Percentiles rank a stretch among this genome's conserved stretches.
phyloP scores from a whole-genome alignment of 169 alveolate species.

The Plasmodium chabaudi region DNA sequence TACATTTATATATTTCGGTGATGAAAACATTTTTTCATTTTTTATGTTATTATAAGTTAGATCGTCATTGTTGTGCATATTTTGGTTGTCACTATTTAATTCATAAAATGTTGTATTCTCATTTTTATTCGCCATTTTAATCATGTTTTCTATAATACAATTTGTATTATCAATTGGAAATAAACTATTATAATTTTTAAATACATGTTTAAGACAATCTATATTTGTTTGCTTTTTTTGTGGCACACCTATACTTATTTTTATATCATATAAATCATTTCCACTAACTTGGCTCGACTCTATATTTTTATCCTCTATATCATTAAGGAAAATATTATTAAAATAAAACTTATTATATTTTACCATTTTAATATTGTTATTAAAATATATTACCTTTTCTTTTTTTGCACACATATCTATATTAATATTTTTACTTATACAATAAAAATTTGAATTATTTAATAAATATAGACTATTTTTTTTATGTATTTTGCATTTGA shows the following conservation, averaged over 20 bases:
- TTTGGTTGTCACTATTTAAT: not conserved
- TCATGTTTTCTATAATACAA: no score
- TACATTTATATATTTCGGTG: slow-evolving; percentile 18
- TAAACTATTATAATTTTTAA: no score
- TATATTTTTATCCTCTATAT: not conserved
- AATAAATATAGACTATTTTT: slow-evolving; percentile 15
- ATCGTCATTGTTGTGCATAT: not conserved
- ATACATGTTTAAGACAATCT: no score
- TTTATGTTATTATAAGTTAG: not conserved
- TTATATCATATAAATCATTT: no score
- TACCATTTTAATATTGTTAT: slow-evolving; percentile 6
- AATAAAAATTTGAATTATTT: not conserved
- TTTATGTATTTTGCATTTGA: slow-evolving; percentile 8
- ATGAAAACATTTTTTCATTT: not conserved
- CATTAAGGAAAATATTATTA: not conserved
- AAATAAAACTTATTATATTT: not conserved
- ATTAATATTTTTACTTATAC: slow-evolving; percentile 37
- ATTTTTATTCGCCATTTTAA: no score
- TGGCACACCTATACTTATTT: no score
- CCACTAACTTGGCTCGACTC: no score
- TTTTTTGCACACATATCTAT: not conserved
- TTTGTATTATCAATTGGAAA: no score
- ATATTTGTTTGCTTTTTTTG: no score
- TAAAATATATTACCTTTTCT: slow-evolving; percentile 24
- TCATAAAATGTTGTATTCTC: no score